Evolutionary conservation across 2,329 filamentous ascomycete species (phyloP).

Genomic region (Ilyonectria destructans): DNA sequence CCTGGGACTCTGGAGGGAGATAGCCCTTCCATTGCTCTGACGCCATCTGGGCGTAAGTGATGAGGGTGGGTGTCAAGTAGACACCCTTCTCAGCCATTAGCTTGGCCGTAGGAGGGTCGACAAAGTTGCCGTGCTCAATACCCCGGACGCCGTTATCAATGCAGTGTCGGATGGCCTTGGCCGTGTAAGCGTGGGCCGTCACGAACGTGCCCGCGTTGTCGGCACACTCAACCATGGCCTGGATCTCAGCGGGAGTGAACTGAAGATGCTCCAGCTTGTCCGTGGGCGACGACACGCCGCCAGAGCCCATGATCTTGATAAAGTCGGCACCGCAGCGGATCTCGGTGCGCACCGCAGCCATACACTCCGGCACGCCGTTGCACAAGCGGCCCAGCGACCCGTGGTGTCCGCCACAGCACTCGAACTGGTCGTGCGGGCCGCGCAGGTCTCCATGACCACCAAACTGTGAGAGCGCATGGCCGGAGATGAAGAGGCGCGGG

Average conservation of each 20-base stretch:
- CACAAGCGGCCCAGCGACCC: slow-evolving; percentile 60
- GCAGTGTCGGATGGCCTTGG: slow-evolving; percentile 68
- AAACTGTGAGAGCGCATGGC: slow-evolving; percentile 69
- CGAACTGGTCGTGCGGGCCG: slow-evolving; percentile 53
- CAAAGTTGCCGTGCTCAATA: slow-evolving; percentile 64
- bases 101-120: slow-evolving; percentile 59
- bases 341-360: slow-evolving; percentile 68
- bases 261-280: slow-evolving; percentile 69
- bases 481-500: slow-evolving; percentile 69
- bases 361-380: slow-evolving; percentile 70
- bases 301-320: slow-evolving; percentile 74
- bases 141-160: slow-evolving; percentile 59
- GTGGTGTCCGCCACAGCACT: slow-evolving; percentile 63
- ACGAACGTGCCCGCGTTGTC: slow-evolving; percentile 67
- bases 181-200: slow-evolving; percentile 72
- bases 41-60: slow-evolving; percentile 66
- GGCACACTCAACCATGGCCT: slow-evolving; percentile 67
- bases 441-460: slow-evolving; percentile 71
- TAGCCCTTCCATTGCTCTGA: slow-evolving; percentile 59
- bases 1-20: slow-evolving; percentile 59
- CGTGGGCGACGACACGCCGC: slow-evolving; percentile 70
- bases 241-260: slow-evolving; percentile 70
- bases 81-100: slow-evolving; percentile 66
- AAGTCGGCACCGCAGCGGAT: slow-evolving; percentile 71
- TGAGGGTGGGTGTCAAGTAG: slow-evolving; percentile 69